These are phyloP conservation scores for Phragmites australis DNA, from an alignment of 176 grass and related monocot species.

Conservation along the genomic window DNA sequence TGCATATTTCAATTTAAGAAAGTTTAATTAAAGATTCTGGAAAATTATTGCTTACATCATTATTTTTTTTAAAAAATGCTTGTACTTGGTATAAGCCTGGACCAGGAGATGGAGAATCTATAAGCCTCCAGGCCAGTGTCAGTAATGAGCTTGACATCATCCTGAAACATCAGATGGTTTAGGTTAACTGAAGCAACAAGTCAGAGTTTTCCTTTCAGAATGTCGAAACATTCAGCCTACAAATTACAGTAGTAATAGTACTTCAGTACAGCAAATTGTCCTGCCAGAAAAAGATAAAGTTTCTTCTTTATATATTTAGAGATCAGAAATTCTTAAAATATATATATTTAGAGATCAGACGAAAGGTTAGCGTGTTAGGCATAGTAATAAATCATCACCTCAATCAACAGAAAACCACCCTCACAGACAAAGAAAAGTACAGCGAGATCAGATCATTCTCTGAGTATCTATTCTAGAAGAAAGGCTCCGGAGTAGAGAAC, in stretches of 20 bases:
- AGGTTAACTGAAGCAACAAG: background rate
- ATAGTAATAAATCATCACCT: background rate
- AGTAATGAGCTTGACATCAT: constrained; percentile 61
- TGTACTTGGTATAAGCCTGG: constrained; percentile 66
- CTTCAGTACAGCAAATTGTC: background rate
- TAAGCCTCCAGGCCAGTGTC: constrained; percentile 60
- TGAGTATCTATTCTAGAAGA: background rate
- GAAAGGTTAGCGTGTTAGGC: background rate
- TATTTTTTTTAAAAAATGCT: background rate
- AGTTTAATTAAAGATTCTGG: background rate
- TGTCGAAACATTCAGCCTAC: background rate
- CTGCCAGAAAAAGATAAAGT: background rate
- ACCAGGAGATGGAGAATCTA: constrained; percentile 74
- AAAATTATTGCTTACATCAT: background rate
- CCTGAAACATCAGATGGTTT: constrained; percentile 44
- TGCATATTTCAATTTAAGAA: constrained; percentile 25
- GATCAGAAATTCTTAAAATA: background rate
- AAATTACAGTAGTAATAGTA: background rate
- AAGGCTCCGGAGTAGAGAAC: background rate
- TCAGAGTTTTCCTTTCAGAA: background rate
- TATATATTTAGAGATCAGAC: background rate
- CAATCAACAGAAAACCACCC: background rate
- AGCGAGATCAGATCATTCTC: background rate
- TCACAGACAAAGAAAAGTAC: background rate
- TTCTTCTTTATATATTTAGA: background rate